Conservation (phyloP, 202 grass and related monocot genomes). For the Panicum virgatum region DNA sequence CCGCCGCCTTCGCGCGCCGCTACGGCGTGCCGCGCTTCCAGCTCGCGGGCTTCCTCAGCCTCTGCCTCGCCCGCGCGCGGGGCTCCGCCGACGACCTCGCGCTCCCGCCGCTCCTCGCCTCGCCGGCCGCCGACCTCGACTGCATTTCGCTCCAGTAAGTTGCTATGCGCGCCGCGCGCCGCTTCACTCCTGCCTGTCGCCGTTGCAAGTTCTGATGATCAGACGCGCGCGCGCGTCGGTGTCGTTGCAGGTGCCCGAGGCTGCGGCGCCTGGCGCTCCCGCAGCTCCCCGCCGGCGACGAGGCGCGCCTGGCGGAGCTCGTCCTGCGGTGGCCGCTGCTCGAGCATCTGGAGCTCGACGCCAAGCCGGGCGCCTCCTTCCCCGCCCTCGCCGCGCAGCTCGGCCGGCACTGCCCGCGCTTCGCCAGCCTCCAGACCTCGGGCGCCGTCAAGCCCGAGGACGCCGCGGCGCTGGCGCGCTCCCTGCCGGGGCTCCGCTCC, state of each 20-base stretch:
- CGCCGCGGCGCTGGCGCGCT: conserved; percentile 31
- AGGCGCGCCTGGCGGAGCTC: conserved; percentile 52
- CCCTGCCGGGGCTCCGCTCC: conserved; percentile 32
- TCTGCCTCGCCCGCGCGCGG: conserved; percentile 45
- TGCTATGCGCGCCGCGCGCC: too few relatives aligned
- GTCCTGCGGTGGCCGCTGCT: conserved; percentile 61
- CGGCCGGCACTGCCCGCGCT: conserved; percentile 30
- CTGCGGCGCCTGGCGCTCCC: conserved; percentile 57
- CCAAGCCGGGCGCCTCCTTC: conserved; percentile 55
- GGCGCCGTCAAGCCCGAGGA: conserved; percentile 76
- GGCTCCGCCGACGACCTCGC: conserved; percentile 36
- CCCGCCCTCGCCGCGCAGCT: conserved; percentile 43
- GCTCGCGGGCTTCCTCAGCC: conserved; percentile 51
- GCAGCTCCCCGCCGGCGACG: conserved; percentile 35
- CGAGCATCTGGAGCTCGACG: conserved; percentile 60
- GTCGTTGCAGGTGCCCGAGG: conserved; percentile 52
- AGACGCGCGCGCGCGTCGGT: too few relatives aligned
- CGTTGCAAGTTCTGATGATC: not conserved
- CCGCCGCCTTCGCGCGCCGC: conserved; percentile 34
- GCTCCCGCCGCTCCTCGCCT: conserved; percentile 58
- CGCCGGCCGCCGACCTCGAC: conserved; percentile 33
- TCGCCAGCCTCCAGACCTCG: conserved; percentile 41
- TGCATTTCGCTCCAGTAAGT: conserved; percentile 45
- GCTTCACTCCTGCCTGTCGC: too few relatives aligned
- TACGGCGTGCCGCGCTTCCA: conserved; percentile 51